Evolutionary conservation across 2,329 filamentous ascomycete genomes (phyloP), one percentile per base, ranked within the genome.

Genomic region (Cordyceps tenuipes): DNA sequence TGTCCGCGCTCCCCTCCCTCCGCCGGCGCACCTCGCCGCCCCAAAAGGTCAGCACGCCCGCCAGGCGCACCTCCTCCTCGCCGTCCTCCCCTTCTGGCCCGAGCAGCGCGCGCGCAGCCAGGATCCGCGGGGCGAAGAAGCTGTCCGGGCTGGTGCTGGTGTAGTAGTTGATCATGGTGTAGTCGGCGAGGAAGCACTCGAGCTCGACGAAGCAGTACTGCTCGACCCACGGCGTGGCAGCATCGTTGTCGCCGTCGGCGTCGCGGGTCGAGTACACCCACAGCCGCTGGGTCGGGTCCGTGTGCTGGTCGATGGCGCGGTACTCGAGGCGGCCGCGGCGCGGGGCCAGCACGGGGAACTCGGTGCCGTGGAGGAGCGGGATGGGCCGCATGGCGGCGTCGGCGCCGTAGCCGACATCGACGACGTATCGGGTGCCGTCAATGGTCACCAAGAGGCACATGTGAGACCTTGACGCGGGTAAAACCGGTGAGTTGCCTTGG

Each of bases 351-450:
- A 78, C 76, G 10, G 64, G 61, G 46, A 69, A 66, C 21, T 67
- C 63, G 57, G 62, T 21, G 17, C 63, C 65, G 49, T 65, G 23
- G 1, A 67, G 58, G 5, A 77, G 66, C 0, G 67, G 71, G 1
- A 77, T 55, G 4, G 75, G 75, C 1, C 62, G 50, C 29, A 66
- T 63, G 5, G 73, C 62, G 9, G 67, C 68, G 63, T 81, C 77
- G 57, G 76, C 77, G 21, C 84, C 85, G 65, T 85, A 87, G 29
- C 81, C 84, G 15, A 87, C 81, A 66, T 88, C 85, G 31, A 82
- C 75, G 63, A 80, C 69, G 67, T 79, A 81, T 47, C 72, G 70
- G 48, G 74, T 72, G 26, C 71, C 69, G 10, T 74, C 70, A 23
- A 89, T 75, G 29, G 74, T 79, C 51, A 86, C 77, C 59, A 87